Conservation (phyloP, 495 filamentous ascomycete genomes). For the Podospora fimiseda region DNA sequence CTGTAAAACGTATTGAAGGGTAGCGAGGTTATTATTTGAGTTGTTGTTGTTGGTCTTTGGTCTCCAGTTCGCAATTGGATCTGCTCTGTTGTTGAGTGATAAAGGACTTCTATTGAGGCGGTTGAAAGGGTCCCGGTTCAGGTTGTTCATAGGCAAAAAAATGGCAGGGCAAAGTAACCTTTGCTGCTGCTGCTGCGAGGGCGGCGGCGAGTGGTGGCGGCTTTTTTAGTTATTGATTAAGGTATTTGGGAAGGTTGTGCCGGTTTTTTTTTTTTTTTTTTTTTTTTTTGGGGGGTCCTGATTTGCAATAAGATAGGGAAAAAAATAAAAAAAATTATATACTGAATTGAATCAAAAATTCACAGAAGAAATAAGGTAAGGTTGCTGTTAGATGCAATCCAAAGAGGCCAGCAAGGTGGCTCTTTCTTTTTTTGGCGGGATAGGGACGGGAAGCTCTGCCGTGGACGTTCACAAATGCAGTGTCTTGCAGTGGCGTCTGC, state of each 20-base stretch:
- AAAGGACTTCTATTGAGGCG: conserved; percentile 7
- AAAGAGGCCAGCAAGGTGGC: conserved; percentile 2
- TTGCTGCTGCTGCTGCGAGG: conserved; percentile 36
- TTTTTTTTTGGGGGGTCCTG: too few species aligned
- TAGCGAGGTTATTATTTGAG: neutral
- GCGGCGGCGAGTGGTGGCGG: conserved; percentile 35
- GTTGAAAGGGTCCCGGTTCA: conserved; percentile 16
- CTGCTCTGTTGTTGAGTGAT: neutral
- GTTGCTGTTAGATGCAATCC: neutral
- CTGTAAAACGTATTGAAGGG: conserved; percentile 13
- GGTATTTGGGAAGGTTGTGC: too few species aligned
- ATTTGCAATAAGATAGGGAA: too few species aligned
- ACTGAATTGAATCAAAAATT: too few species aligned
- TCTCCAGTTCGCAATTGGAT: conserved; percentile 13
- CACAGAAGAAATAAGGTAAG: neutral
- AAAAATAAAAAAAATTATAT: too few species aligned
- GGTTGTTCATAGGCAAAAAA: conserved; percentile 11
- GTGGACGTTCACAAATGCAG: too few species aligned
- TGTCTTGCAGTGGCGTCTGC: conserved; percentile 25
- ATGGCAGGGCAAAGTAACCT: conserved; percentile 34
- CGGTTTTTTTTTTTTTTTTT: too few species aligned
- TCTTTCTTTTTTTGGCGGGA: too few species aligned
- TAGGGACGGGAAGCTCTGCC: too few species aligned
- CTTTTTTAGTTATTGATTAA: conserved; percentile 14
- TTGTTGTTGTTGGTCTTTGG: conserved; percentile 5